Conservation (phyloP, 495 filamentous ascomycete genomes). For the Emericellopsis terricola region DNA sequence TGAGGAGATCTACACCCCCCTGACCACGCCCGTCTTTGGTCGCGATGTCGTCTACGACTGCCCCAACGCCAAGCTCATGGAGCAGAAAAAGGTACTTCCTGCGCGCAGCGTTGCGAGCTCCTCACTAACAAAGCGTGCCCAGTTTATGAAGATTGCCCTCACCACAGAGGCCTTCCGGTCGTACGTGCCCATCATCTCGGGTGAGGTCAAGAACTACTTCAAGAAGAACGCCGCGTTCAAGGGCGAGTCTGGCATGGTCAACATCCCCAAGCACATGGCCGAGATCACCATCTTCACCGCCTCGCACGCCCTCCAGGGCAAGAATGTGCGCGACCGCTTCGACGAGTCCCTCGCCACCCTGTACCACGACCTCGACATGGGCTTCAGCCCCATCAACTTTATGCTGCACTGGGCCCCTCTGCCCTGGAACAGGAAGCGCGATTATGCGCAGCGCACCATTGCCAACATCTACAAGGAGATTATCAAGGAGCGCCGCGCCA, state of each 20-base stretch:
- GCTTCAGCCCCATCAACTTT: conserved; percentile 73
- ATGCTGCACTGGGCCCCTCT: conserved; percentile 75
- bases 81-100: conserved; percentile 20
- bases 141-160: conserved; percentile 80
- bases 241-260: conserved; percentile 41
- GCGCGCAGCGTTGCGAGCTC: not conserved
- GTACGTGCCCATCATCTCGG: conserved; percentile 62
- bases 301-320: conserved; percentile 61
- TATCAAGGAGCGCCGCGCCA: conserved; percentile 43
- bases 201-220: conserved; percentile 55
- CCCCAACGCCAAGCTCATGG: conserved; percentile 68
- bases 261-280: conserved; percentile 53
- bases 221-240: conserved; percentile 48
- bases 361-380: conserved; percentile 71
- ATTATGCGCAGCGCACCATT: conserved; percentile 57
- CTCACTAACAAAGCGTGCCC: not conserved
- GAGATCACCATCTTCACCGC: conserved; percentile 80
- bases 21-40: conserved; percentile 77
- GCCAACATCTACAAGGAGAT: conserved; percentile 62
- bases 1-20: conserved; percentile 63
- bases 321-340: conserved; percentile 60
- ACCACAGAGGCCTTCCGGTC: conserved; percentile 56
- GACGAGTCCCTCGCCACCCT: conserved; percentile 55
- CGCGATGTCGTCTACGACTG: conserved; percentile 79
- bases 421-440: conserved; percentile 64